Conservation (phyloP, 2,329 filamentous ascomycete species). For the Verticillium klebahnii region DNA sequence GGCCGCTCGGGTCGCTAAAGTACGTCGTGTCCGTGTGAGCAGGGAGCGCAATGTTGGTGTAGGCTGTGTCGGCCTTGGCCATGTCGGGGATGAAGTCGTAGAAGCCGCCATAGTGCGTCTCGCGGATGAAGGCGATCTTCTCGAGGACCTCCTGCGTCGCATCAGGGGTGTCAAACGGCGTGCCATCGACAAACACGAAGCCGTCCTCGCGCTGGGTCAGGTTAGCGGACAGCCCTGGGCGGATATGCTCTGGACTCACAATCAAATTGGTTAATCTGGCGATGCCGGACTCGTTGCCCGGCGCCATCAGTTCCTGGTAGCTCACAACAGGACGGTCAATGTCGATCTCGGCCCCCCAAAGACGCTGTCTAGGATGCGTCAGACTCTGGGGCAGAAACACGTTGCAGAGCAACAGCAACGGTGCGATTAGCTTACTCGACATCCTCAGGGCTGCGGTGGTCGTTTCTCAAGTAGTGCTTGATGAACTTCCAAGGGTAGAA, state of each 20-base stretch:
- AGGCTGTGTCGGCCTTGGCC: constrained; percentile 83
- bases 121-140: constrained; percentile 79
- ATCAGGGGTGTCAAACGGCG: constrained; percentile 60
- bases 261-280: constrained; percentile 61
- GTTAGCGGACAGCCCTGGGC: not conserved
- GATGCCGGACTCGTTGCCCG: constrained; percentile 46
- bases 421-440: constrained; percentile 21
- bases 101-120: constrained; percentile 82
- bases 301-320: constrained; percentile 56
- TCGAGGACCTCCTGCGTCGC: constrained; percentile 72
- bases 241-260: constrained; percentile 31
- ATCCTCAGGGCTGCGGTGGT: constrained; percentile 25
- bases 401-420: not conserved
- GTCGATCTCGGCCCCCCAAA: constrained; percentile 29
- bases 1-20: constrained; percentile 84
- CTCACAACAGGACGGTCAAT: constrained; percentile 51
- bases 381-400: not conserved
- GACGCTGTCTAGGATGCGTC: constrained; percentile 13
- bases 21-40: constrained; percentile 96
- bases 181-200: constrained; percentile 71
- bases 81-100: constrained; percentile 87
- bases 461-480: constrained; percentile 33
- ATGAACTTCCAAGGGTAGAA: constrained; percentile 63
- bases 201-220: constrained; percentile 57
- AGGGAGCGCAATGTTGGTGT: constrained; percentile 77